Evolutionary conservation across 2,329 filamentous ascomycete species (phyloP), one percentile per base, ranked within the genome.

Genomic region (Knoxdaviesia capensis): DNA sequence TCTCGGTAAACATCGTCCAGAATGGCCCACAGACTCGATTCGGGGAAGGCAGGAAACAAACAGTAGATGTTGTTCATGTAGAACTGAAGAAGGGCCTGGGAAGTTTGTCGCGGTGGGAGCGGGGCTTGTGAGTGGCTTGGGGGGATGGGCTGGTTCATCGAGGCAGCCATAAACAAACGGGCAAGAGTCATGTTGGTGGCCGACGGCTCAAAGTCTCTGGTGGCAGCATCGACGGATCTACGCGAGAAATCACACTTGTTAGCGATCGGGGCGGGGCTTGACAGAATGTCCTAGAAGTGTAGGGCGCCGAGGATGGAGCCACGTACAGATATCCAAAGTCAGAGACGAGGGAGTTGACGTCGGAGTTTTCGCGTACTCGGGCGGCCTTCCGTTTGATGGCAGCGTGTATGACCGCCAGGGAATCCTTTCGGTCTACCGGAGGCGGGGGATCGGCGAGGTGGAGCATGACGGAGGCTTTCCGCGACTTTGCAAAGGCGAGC

Each of bases 201-300:
- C 44, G 87, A 85, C 6, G 85, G 80, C 56, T 93, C 85, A 54
- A 94, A 94, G 57, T 96, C 90, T 53, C 86, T 73, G 1, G 87
- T 88, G 0, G 87, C 94, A 31, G 90, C 87, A 62, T 94, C 93
- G 53, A 98, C 84, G 5, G 88, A 85, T 43, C 85, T 90, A 51
- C 10, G 40, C 34, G 10, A 33, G 4, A 7, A 4, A 43, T 10
- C n/a, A 2, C 30, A 29, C 11, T 36, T 37, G 31, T 29, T 31
- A 20, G 10, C 5, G 40, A 8, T 30, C n/a, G 10, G 3, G 11
- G n/a, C 11, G 11, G 6, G 31, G 28, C 20, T 20, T 42, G 34
- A 33, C 7, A 11, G 8, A 34, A 20, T 29, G 6, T 20, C 20
- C 20, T 3, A 20, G 20, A 20, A 20, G 20, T 20, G 20, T 3